Base-by-base conservation (phyloP, 257 asterid genomes). In the Rauvolfia tetraphylla region DNA sequence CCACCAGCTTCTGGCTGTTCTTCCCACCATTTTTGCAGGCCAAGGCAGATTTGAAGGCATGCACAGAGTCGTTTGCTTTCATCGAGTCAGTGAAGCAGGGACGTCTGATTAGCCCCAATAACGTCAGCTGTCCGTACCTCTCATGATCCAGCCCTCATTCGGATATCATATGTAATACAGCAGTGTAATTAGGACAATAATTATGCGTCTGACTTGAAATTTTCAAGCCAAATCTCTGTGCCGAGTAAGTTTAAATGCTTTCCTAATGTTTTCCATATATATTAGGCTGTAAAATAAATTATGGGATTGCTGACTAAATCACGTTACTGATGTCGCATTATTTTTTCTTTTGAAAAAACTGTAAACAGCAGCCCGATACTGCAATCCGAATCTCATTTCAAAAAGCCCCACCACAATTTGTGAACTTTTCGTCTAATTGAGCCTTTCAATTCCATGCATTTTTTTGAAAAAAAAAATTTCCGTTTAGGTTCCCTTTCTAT, bases 61-160 rank as follows among this genome's bases (percentile, higher is more conserved):
- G 96, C 65, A 87, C 83, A 0, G 96, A 90, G 81, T 31, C 83
- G 6, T 61, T 90, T 44, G 96, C 92, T 71, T 83, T 90, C 20
- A 0, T 83, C 1, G 91, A 90, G 85, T 87, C 81, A 23, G 76
- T 87, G 23, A 85, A 78, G 84, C 82, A 77, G 39, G 74, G 79
- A 20, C 76, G 79, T 41, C 76, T 85, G 11, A 82, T 90, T 53
- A 80, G 77, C 75, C 92, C 94, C 38, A 27, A 54, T 33, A 77
- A 82, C 22, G 15, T 89, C 0, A 41, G 80, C 3, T 90, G 96
- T 56, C 96, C 94, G 2, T 87, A 71, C 67, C 58, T 84, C n/a
- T 83, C 34, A 62, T 3, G n/a, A 53, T 18, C 1, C 5, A 61
- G 36, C 38, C 33, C 3, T 10, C 18, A 23, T 2, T 1, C 58